Evolutionary conservation across 441 rosid genomes (phyloP), one percentile per base, ranked within the genome.

Genomic region (Aleurites moluccanus): DNA sequence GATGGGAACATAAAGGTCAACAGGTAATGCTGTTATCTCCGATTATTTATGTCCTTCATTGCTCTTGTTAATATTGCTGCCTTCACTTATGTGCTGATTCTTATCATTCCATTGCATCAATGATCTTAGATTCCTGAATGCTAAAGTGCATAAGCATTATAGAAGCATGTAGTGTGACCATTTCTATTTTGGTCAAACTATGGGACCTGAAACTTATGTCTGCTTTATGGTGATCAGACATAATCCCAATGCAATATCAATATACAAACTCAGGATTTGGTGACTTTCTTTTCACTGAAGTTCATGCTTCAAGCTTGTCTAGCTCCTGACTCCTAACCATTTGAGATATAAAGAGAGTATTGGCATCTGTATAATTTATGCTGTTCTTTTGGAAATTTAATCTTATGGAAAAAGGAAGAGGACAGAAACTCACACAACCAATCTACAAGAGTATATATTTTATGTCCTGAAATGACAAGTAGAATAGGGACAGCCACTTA

Each of bases 1-100:
- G 96, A 94, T 77, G 98, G 99, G 81, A 92, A 92, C 33, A 84
- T 94, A 25, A 82, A 85, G 83, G 97, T 94, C 62, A 92, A 94
- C 91, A 89, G 87, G 99, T 94, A 82, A 56, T 33, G 64, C 6
- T 78, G 20, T 60, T 62, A 10, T 27, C 13, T 18, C 30, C 60
- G 44, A 4, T 18, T 73, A 16, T 65, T 42, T 49, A 0, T 59
- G 53, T 56, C 42, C 49, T 15, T 77, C 52, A 2, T n/a, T 5
- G 40, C 15, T 45, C 28, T 45, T 49, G 63, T n/a, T 61, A 49
- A 45, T 60, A 11, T 14, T 64, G 27, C 23, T 30, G 56, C 57
- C 9, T 27, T 72, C 4, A 16, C 18, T 69, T 76, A n/a, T n/a
- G 2, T 20, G 44, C n/a, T 14, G 14, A 21, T 30, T 20, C 21